Base-by-base conservation (phyloP, 1,284 basidiomycete genomes). In the Termitomyces sp. region DNA sequence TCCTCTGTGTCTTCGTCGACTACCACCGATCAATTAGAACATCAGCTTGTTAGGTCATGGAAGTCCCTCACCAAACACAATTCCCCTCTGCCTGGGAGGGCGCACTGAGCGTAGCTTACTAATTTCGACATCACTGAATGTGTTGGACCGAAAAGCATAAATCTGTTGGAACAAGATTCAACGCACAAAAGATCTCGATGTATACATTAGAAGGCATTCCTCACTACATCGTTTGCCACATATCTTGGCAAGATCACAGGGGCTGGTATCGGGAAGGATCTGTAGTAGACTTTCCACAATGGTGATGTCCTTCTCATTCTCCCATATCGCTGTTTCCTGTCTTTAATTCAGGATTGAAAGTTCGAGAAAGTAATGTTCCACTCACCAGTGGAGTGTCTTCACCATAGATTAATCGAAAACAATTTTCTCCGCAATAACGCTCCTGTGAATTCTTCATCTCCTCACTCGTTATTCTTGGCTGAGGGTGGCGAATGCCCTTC, bases 141-240 rank as follows among this genome's bases (percentile, higher is more conserved):
- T 16, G 26, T 49, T 54, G 8, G 53, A 58, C 6, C 66, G 64
- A 30, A 68, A 61, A 30, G 60, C 55, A 34, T 62, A 71, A 14
- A 68, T 58, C 68, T 71, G 49, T n/a, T 5, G 40, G 11, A 31
- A 18, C 13, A 18, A 43, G 3, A 42, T 28, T 31, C 35, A 38
- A 21, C 13, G 13, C 19, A n/a, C 1, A 16, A 18, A 41, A 19
- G 8, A 34, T 10, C 8, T 16, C 30, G 4, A 3, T 13, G 28
- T 54, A 39, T 14, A 37, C 4, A n/a, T 19, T 11, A 30, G 2
- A 40, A 24, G 19, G 16, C 50, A 39, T 41, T 75, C 78, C 65
- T 80, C 75, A 13, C 60, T 63, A 52, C 78, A 81, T 4, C 70
- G 70, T 53, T 71, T 75, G 7, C 64, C 65, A 55, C 73, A 74